Conservation (phyloP, 2,329 filamentous ascomycete species). For the Pseudogymnoascus sp. region DNA sequence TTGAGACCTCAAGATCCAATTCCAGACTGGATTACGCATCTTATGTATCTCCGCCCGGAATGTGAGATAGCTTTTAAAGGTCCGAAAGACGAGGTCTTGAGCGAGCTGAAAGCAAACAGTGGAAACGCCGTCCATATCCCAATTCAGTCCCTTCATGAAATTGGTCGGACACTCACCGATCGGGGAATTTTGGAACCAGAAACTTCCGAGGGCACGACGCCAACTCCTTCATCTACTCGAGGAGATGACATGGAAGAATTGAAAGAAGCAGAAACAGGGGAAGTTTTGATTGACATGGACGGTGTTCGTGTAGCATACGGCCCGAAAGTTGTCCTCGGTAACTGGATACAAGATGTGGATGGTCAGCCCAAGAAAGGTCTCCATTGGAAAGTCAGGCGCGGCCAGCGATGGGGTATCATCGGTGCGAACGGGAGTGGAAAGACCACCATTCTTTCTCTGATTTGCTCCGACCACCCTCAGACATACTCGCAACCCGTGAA, state of each 20-base stretch:
- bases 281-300: constrained; percentile 78
- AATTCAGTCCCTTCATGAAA: constrained; percentile 21
- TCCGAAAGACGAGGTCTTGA: constrained; percentile 54
- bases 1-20: constrained; percentile 79
- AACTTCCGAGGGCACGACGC: background rate
- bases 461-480: constrained; percentile 94
- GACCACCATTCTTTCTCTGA: constrained; percentile 84
- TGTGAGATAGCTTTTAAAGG: constrained; percentile 62
- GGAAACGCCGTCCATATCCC: constrained; percentile 24
- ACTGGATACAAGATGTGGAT: constrained; percentile 59
- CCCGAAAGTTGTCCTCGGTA: constrained; percentile 68
- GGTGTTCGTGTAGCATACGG: constrained; percentile 79
- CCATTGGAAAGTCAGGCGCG: constrained; percentile 73
- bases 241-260: background rate
- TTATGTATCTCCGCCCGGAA: constrained; percentile 64
- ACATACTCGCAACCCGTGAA: constrained; percentile 83
- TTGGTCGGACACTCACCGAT: constrained; percentile 23
- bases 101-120: constrained; percentile 43
- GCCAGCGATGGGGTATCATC: constrained; percentile 86
- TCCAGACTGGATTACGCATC: constrained; percentile 84
- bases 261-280: constrained; percentile 25
- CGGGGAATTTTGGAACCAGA: constrained; percentile 21
- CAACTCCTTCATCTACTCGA: background rate
- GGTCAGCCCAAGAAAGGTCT: constrained; percentile 54
- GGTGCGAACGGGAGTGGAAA: constrained; percentile 94